Base-by-base conservation (phyloP, 1,284 basidiomycete genomes). In the Ceratobasidium papillatum region DNA sequence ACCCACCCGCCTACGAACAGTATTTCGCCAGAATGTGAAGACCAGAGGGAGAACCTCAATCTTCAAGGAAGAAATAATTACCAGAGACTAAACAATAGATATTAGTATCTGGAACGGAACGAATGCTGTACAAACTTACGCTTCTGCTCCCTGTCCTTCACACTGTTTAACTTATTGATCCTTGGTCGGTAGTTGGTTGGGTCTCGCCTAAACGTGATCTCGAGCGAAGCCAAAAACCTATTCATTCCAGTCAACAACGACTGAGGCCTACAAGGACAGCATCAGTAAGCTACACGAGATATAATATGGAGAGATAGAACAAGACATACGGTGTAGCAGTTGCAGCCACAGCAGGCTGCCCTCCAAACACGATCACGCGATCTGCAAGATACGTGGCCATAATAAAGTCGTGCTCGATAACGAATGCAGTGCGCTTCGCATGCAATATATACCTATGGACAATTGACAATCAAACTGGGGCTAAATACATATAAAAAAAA, bases 391-490 rank as follows among this genome's bases (percentile, higher is more conserved):
- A 98, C 2, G 96, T 97, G 3, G 96, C 95, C 92, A 95, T 94
- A 84, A 96, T 95, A 83, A 98, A 98, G 85, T 98, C 96, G 89
- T 98, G 96, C 87, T 98, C 96, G 80, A 98, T 97, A 79, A 98
- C 88, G 82, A 99, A 98, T 0, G 96, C 96, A 0, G 96, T 98
- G 85, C 96, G 95, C 87, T 98, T 97, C 17, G 94, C 89, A 79
- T 95, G 91, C 59, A 99, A 89, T 80, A 98, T 93, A 83, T 96
- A 98, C 75, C 91, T 91, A 61, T 22, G 76, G 1, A 32, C 12
- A 73, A 14, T 75, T 76, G 47, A 76, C 74, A 56, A 62, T 45
- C 32, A 76, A 52, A 62, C 43, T 27, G 75, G 22, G 56, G 17
- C 54, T 56, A 14, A 34, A 32, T 17, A 41, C n/a, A 27, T 4